These are phyloP conservation scores for Beauveria caledonica DNA, from an alignment of 2,329 filamentous ascomycete genomes.

Conservation along the genomic window DNA sequence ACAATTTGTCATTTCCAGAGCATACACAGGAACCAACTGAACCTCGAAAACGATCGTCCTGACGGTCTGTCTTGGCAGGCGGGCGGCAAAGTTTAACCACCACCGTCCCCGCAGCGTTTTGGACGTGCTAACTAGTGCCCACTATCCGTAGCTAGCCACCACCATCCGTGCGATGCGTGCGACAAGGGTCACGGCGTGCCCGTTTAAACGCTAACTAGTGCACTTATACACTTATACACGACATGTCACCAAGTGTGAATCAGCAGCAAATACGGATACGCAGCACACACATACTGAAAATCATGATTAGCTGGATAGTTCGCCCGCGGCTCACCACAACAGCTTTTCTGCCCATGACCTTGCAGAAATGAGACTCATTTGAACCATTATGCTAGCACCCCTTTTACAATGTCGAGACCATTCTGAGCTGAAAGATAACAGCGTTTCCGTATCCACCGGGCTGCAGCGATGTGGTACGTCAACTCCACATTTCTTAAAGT, in stretches of 20 bases:
- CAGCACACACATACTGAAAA: not conserved
- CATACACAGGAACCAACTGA: too few species aligned
- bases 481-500: not conserved
- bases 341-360: not conserved
- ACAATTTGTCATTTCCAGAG: not conserved
- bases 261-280: not conserved
- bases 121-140: not conserved
- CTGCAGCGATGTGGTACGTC: not conserved
- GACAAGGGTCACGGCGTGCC: too few species aligned
- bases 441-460: not conserved
- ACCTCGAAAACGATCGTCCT: too few species aligned
- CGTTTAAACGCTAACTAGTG: too few species aligned
- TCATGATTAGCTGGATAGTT: not conserved
- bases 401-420: not conserved
- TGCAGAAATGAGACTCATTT: not conserved
- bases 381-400: not conserved
- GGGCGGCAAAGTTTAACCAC: too few species aligned
- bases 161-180: not conserved
- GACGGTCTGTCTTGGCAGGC: too few species aligned
- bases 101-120: not conserved
- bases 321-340: not conserved
- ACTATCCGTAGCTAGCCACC: not conserved
- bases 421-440: conserved; percentile 8
- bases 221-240: not conserved
- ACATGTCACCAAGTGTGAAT: not conserved